Evolutionary conservation across 345 rosid genomes (phyloP).

Genomic region (Rhizophora mangle): DNA sequence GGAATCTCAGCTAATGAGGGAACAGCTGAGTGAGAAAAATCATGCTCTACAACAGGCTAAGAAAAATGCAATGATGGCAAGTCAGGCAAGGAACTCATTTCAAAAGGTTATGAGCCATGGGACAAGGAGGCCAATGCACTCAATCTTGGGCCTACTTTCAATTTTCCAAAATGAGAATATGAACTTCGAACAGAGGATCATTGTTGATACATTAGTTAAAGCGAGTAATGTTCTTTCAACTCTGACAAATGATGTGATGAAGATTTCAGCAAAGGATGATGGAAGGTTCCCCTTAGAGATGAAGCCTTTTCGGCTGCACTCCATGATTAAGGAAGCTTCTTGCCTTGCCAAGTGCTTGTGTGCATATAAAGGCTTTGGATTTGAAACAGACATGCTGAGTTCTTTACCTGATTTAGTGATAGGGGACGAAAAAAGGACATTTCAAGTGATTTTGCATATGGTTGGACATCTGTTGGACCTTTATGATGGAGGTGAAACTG

Average conservation of each 20-base stretch:
- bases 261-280: constrained; percentile 62
- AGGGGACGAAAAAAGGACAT: constrained; percentile 83
- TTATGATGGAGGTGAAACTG: constrained; percentile 50
- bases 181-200: constrained; percentile 59
- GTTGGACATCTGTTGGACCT: constrained; percentile 72
- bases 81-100: constrained; percentile 80
- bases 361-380: constrained; percentile 61
- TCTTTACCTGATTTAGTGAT: constrained; percentile 70
- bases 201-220: constrained; percentile 65
- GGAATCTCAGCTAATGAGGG: constrained; percentile 88
- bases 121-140: constrained; percentile 95
- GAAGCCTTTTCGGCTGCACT: constrained; percentile 61
- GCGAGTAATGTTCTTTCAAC: constrained; percentile 73
- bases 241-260: constrained; percentile 71
- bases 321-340: constrained; percentile 76
- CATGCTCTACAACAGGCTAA: constrained; percentile 68
- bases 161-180: constrained; percentile 58
- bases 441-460: constrained; percentile 91
- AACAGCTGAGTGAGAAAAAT: constrained; percentile 72
- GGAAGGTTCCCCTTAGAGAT: constrained; percentile 70
- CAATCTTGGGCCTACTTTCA: constrained; percentile 82
- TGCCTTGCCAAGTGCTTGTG: constrained; percentile 85
- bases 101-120: constrained; percentile 97
- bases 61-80: constrained; percentile 93
- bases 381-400: constrained; percentile 60